These are phyloP conservation scores for Tylopilus vinaceipallidus DNA, from an alignment of 768 basidiomycete species.

Conservation along the genomic window DNA sequence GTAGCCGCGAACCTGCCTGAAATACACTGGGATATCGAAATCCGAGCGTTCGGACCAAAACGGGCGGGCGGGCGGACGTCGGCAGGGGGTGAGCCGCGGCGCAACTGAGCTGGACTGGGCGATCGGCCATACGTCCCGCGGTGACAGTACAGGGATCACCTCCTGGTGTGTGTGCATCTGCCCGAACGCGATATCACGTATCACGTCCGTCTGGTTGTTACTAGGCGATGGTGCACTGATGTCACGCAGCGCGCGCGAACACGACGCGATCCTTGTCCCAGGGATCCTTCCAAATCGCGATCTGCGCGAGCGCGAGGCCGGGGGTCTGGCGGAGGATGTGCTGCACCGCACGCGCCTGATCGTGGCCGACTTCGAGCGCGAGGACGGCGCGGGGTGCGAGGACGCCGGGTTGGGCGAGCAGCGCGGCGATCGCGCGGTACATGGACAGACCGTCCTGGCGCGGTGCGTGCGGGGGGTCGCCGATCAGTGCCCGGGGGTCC, in stretches of 20 bases:
- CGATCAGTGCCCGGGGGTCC: constrained; percentile 78
- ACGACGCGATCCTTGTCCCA: constrained; percentile 77
- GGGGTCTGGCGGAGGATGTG: constrained; percentile 52
- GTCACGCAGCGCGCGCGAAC: constrained; percentile 45
- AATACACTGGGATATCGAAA: constrained; percentile 4
- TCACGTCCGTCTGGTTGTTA: constrained; percentile 11
- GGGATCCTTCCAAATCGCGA: constrained; percentile 73
- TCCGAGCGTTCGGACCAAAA: constrained; percentile 6
- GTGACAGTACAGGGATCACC: too few relatives aligned
- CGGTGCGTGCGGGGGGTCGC: constrained; percentile 50
- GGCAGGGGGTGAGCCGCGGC: not conserved
- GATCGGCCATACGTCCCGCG: too few relatives aligned
- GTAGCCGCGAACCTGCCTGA: not conserved
- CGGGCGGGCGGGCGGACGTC: not conserved
- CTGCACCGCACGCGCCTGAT: constrained; percentile 65
- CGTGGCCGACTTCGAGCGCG: constrained; percentile 77
- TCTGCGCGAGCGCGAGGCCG: constrained; percentile 41
- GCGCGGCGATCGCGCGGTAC: constrained; percentile 67
- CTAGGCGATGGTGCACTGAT: constrained; percentile 13
- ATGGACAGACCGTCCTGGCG: constrained; percentile 55
- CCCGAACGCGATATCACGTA: not conserved
- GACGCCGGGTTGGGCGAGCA: constrained; percentile 52
- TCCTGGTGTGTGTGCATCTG: too few relatives aligned
- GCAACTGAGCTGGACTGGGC: constrained; percentile 16
- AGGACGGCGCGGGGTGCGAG: constrained; percentile 53